phyloP scores from a whole-genome alignment of 2,329 filamentous ascomycete genomes.

The Aspergillus hiratsukae region DNA sequence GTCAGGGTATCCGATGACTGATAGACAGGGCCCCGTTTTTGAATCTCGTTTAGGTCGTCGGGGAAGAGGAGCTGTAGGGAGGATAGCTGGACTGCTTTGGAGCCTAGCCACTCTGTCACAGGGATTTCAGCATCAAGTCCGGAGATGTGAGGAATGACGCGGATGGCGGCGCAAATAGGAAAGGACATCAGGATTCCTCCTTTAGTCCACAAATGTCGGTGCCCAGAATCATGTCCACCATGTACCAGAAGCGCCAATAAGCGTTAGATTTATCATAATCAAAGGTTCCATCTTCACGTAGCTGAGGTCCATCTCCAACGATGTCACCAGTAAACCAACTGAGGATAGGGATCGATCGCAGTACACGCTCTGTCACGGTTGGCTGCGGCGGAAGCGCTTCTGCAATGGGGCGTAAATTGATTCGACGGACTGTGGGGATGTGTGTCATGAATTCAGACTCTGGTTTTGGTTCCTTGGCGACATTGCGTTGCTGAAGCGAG shows the following conservation, averaged over 20 bases:
- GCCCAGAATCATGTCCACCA: slow-evolving; percentile 52
- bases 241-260: slow-evolving; percentile 59
- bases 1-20: not conserved
- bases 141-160: not conserved
- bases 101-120: not conserved
- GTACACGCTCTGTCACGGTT: slow-evolving; percentile 59
- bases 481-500: slow-evolving; percentile 26
- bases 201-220: slow-evolving; percentile 59
- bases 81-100: not conserved
- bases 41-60: not conserved
- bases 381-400: slow-evolving; percentile 67
- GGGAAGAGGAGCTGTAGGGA: not conserved
- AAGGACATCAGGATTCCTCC: slow-evolving; percentile 40
- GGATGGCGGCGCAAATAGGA: not conserved
- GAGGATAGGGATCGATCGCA: slow-evolving; percentile 64
- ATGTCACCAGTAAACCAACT: slow-evolving; percentile 63
- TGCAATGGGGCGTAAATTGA: slow-evolving; percentile 62
- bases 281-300: slow-evolving; percentile 49
- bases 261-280: slow-evolving; percentile 63
- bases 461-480: slow-evolving; percentile 27
- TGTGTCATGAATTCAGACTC: slow-evolving; percentile 48
- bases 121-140: not conserved
- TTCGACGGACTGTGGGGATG: slow-evolving; percentile 64
- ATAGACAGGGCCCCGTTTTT: not conserved
- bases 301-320: slow-evolving; percentile 43